Conservation (phyloP, 257 asterid species). For the Ballota nigra region DNA sequence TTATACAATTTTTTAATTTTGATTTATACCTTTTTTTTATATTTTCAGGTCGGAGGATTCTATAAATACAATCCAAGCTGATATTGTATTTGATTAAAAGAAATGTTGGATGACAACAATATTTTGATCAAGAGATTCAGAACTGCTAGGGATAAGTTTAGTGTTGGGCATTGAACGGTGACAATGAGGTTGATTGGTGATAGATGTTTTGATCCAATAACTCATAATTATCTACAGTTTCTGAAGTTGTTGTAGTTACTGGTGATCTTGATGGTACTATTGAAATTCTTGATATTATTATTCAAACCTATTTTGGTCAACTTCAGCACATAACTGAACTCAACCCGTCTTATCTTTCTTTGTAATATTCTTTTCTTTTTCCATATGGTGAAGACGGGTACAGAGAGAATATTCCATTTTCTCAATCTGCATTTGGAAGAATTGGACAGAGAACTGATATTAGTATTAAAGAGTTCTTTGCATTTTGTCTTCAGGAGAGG, state of each 20-base stretch:
- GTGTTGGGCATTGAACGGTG: no score
- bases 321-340: background rate
- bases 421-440: background rate
- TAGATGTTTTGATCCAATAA: background rate
- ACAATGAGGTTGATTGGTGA: background rate
- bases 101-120: background rate
- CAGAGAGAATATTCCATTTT: background rate
- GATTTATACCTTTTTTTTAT: background rate
- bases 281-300: background rate
- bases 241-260: background rate
- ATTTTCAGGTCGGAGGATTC: no score
- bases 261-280: background rate
- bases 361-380: background rate
- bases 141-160: background rate
- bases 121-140: background rate
- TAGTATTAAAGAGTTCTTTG: background rate
- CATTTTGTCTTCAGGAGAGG: background rate
- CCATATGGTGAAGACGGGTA: background rate
- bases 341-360: background rate
- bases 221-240: background rate
- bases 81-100: no score
- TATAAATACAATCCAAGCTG: no score
- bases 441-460: background rate
- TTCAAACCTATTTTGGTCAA: background rate
- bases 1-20: background rate